These are phyloP conservation scores for Alternaria ventricosa DNA, from an alignment of 2,329 filamentous ascomycete species.

Conservation along the genomic window DNA sequence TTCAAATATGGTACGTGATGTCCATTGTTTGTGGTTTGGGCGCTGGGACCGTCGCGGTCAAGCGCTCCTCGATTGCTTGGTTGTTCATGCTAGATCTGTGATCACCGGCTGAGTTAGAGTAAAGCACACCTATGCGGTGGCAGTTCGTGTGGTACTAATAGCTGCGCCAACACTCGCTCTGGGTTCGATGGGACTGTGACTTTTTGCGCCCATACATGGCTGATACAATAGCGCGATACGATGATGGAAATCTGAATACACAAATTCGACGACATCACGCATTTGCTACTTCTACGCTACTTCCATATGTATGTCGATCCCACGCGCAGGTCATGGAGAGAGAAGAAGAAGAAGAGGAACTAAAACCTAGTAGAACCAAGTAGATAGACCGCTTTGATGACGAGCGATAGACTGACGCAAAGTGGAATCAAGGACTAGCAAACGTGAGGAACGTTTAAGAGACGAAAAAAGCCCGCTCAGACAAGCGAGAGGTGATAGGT, in stretches of 20 bases:
- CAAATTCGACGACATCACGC: neutral
- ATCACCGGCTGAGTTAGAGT: neutral
- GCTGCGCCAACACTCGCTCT: neutral
- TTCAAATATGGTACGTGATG: neutral
- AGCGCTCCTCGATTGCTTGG: neutral
- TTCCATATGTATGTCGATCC: neutral
- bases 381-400: no score
- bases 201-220: neutral
- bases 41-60: neutral
- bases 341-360: no score
- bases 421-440: no score
- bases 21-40: neutral
- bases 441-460: no score
- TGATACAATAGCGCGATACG: neutral
- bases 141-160: neutral
- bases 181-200: neutral
- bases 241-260: neutral
- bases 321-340: neutral
- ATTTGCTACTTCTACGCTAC: neutral
- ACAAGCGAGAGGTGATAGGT: no score
- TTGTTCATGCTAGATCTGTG: neutral
- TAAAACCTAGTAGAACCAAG: no score
- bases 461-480: no score
- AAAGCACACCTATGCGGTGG: neutral
- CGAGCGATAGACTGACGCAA: no score